Percentiles rank a stretch among this genome's conserved stretches.
phyloP scores from a whole-genome alignment of 768 basidiomycete species.

The Lentinula sp. region DNA sequence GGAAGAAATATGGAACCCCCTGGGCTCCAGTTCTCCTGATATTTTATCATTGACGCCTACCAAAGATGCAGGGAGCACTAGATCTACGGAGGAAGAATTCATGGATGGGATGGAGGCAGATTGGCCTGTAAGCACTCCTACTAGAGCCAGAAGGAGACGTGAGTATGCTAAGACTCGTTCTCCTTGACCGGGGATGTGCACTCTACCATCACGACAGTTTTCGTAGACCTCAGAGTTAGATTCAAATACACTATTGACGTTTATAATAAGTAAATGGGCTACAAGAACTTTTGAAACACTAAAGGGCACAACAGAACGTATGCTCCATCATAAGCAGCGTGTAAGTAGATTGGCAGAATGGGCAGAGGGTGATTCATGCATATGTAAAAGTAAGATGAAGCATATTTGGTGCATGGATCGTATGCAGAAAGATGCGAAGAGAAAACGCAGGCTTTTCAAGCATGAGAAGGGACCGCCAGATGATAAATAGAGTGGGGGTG shows the following conservation, averaged over 20 bases:
- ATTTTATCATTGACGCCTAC: constrained; percentile 23
- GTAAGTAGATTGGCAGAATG: not conserved
- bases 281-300: not conserved
- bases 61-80: not conserved
- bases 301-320: not conserved
- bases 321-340: not conserved
- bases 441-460: not conserved
- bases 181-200: not conserved
- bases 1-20: constrained; percentile 33
- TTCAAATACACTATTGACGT: constrained; percentile 1
- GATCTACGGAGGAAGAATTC: not conserved
- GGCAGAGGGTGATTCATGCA: not conserved
- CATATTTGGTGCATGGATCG: not conserved
- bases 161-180: not conserved
- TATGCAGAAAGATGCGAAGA: not conserved
- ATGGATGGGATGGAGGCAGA: not conserved
- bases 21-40: constrained; percentile 34
- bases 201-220: no score
- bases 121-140: not conserved
- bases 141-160: not conserved
- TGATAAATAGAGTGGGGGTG: constrained; percentile 1
- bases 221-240: not conserved
- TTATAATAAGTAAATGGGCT: not conserved
- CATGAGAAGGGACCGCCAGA: not conserved
- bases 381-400: not conserved